Evolutionary conservation across 2,329 filamentous ascomycete species (phyloP).

Genomic region (Cercospora zeina): DNA sequence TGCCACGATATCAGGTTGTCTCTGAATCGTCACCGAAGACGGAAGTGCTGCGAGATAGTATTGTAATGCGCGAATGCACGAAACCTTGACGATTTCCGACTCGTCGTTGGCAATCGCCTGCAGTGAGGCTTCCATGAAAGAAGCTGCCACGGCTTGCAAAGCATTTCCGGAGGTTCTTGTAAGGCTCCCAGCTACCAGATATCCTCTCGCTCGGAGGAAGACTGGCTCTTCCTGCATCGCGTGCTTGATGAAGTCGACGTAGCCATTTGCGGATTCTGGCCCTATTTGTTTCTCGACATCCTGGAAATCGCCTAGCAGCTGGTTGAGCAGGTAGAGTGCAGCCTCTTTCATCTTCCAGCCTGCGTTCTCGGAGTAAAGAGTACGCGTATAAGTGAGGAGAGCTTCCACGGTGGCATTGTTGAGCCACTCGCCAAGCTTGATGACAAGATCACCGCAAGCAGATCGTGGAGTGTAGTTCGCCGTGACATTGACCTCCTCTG

Average conservation of each 20-base stretch:
- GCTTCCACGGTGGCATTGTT: constrained; percentile 73
- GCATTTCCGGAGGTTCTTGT: constrained; percentile 65
- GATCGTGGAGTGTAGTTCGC: constrained; percentile 95
- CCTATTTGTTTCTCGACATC: constrained; percentile 74
- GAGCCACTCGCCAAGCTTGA: constrained; percentile 91
- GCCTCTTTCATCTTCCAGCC: constrained; percentile 74
- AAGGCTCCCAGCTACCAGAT: constrained; percentile 78
- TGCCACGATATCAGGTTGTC: constrained; percentile 62
- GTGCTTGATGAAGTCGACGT: constrained; percentile 77
- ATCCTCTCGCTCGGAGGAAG: constrained; percentile 82
- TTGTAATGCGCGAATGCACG: constrained; percentile 85
- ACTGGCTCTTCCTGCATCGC: constrained; percentile 70
- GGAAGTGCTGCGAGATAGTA: constrained; percentile 60
- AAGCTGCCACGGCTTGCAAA: constrained; percentile 57
- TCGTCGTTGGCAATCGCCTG: constrained; percentile 72
- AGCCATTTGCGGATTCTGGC: constrained; percentile 67
- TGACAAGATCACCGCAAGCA: constrained; percentile 85
- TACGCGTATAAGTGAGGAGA: constrained; percentile 73
- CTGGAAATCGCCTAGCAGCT: constrained; percentile 77
- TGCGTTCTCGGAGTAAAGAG: constrained; percentile 61
- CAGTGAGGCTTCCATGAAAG: constrained; percentile 70
- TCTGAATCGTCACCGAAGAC: constrained; percentile 52
- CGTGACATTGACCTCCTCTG: constrained; percentile 90
- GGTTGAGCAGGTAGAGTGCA: constrained; percentile 79
- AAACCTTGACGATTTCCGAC: constrained; percentile 86